Evolutionary conservation across 768 basidiomycete species (phyloP), one percentile per base, ranked within the genome.

Genomic region (Suillus paluster): DNA sequence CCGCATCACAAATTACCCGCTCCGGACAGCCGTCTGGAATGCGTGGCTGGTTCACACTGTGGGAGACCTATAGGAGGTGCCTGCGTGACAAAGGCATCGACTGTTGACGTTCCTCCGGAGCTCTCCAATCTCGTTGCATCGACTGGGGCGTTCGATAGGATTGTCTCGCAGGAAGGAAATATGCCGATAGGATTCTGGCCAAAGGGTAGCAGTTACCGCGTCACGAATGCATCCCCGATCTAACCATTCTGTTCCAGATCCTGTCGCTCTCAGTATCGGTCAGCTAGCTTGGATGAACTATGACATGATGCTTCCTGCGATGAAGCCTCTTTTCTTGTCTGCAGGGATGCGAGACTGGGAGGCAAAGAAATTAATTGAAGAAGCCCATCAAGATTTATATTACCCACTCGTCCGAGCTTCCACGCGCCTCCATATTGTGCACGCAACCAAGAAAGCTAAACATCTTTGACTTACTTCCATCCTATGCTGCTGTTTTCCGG

Each of bases 231-330:
- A n/a, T 59, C 23, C 59, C 45, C 39, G 54, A 64, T 17, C 59
- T 41, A 50, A 38, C 58, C 60, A 23, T 58, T 67, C 56, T 48
- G 38, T 54, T 62, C 21, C 54, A 90, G 89, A 90, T 72, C 78
- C 80, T 9, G 75, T 82, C 57, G 78, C 83, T 39, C 79, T 90
- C 39, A 88, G 86, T 25, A 82, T 88, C 54, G 89, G 87, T 8
- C 87, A 90, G 67, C 74, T 90, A 23, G 86, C 88, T 44, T 90
- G 89, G 89, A 85, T 90, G 86, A 84, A 85, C 63, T 86, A 84
- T 66, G 89, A 90, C 65, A 78, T 84, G 25, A 80, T 90, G 63
- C 77, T 90, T 41, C 86, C 86, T 36, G 86, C 87, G 5, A 71
- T 90, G 63, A 83, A 82, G 58, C 86, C 87, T 15, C 77, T 88